Percentiles rank a stretch among this genome's conserved stretches.
Conservation (phyloP, 371 early-diverging fungal species). For the Polyrhizophydium stewartii region DNA sequence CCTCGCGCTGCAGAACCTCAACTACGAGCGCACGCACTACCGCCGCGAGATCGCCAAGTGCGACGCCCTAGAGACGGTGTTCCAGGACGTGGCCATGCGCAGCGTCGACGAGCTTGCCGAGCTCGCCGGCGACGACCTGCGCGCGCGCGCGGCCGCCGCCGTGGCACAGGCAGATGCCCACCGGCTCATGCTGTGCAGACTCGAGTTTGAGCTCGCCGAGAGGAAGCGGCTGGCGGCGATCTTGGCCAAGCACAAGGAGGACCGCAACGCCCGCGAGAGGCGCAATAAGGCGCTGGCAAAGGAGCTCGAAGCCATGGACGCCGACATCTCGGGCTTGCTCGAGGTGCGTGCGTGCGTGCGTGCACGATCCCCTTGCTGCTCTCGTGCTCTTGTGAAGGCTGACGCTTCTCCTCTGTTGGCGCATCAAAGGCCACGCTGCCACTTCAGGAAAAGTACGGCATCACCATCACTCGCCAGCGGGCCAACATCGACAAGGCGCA, state of each 20-base stretch:
- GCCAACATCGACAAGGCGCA: slow-evolving; percentile 1
- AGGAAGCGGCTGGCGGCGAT: slow-evolving; percentile 19
- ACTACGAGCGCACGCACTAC: slow-evolving; percentile 32
- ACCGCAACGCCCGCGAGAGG: slow-evolving; percentile 5
- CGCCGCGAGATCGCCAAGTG: slow-evolving; percentile 31
- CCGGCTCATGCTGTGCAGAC: slow-evolving; percentile 22
- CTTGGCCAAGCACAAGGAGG: slow-evolving; percentile 8
- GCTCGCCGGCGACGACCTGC: not conserved
- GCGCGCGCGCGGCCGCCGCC: not conserved
- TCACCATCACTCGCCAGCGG: slow-evolving; percentile 7
- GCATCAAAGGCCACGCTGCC: slow-evolving; percentile 15
- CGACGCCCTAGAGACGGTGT: slow-evolving; percentile 26
- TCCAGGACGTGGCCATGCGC: slow-evolving; percentile 24
- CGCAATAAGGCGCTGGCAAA: slow-evolving; percentile 2
- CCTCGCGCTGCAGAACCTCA: slow-evolving; percentile 25
- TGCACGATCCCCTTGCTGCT: not conserved
- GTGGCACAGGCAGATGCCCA: too few relatives aligned
- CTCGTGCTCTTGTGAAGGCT: not conserved
- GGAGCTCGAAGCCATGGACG: slow-evolving; percentile 19
- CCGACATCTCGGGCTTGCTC: slow-evolving; percentile 12
- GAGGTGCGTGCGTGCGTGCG: slow-evolving; percentile 5
- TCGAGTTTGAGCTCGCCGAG: slow-evolving; percentile 21
- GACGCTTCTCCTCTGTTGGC: not conserved
- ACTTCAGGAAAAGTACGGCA: slow-evolving; percentile 22
- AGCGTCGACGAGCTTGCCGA: slow-evolving; percentile 13